These are phyloP conservation scores for Trypanosoma mega DNA, from an alignment of 208 protist species.

Conservation along the genomic window DNA sequence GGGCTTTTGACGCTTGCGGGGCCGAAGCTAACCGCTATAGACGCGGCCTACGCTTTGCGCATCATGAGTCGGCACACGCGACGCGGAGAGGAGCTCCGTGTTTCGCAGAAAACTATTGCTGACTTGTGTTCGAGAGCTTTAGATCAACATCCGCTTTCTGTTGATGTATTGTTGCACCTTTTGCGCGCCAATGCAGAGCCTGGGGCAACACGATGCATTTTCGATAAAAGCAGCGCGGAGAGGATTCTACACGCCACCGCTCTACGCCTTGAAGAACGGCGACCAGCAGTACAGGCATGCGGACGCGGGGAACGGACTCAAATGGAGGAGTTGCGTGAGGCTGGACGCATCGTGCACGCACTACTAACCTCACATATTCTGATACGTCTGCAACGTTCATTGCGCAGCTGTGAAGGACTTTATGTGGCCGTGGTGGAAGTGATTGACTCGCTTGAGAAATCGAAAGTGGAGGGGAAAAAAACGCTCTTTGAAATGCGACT, in stretches of 20 bases:
- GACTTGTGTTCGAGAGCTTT: slow-evolving; percentile 4
- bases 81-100: not conserved
- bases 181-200: slow-evolving; percentile 27
- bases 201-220: slow-evolving; percentile 17
- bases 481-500: slow-evolving; percentile 23
- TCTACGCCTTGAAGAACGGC: too few relatives aligned
- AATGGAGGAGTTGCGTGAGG: slow-evolving; percentile 4
- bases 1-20: too few relatives aligned
- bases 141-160: not conserved
- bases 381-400: slow-evolving; percentile 9
- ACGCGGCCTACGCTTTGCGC: slow-evolving; percentile 33
- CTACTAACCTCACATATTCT: slow-evolving; percentile 27
- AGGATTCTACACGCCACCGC: too few relatives aligned
- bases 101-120: not conserved
- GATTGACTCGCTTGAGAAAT: slow-evolving; percentile 7
- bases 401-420: slow-evolving; percentile 19
- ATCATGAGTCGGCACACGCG: slow-evolving; percentile 26
- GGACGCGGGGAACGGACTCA: too few relatives aligned
- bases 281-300: too few relatives aligned
- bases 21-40: slow-evolving; percentile 17
- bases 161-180: slow-evolving; percentile 32
- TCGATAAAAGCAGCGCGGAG: slow-evolving; percentile 16
- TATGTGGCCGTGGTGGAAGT: not conserved
- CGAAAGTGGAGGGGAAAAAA: slow-evolving; percentile 11
- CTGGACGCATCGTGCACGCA: slow-evolving; percentile 12